Conservation (phyloP, 345 rosid species). For the Gossypium stocksii region DNA sequence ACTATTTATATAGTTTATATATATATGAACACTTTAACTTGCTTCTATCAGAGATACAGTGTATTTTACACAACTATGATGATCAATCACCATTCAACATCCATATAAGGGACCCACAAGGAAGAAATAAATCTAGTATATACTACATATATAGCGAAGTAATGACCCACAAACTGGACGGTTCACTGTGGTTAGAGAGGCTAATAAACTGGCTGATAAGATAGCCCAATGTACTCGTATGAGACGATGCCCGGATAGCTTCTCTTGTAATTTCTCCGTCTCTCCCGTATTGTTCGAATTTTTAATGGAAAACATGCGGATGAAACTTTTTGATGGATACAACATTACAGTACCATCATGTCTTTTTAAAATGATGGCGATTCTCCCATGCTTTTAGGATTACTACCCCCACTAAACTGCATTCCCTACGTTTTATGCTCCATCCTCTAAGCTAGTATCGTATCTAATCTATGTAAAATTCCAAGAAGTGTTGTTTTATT, state of each 20-base stretch:
- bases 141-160: neutral
- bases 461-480: neutral
- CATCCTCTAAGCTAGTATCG: neutral
- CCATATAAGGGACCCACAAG: neutral
- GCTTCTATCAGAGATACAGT: neutral
- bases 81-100: slow-evolving; percentile 2
- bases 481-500: neutral
- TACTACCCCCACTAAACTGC: neutral
- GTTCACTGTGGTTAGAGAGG: neutral
- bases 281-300: too few species aligned
- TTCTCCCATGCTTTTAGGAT: neutral
- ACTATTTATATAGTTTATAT: neutral
- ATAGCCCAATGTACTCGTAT: too few species aligned
- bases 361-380: too few species aligned
- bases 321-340: too few species aligned
- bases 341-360: neutral
- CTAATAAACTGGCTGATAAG: too few species aligned
- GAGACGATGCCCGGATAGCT: too few species aligned
- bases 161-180: neutral
- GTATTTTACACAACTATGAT: neutral
- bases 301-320: too few species aligned
- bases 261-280: too few species aligned
- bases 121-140: neutral
- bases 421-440: neutral
- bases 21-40: neutral